Evolutionary conservation across 163 green algal genomes (phyloP), one percentile per base, ranked within the genome.

Genomic region (Coccomyxa subellipsoidea): DNA sequence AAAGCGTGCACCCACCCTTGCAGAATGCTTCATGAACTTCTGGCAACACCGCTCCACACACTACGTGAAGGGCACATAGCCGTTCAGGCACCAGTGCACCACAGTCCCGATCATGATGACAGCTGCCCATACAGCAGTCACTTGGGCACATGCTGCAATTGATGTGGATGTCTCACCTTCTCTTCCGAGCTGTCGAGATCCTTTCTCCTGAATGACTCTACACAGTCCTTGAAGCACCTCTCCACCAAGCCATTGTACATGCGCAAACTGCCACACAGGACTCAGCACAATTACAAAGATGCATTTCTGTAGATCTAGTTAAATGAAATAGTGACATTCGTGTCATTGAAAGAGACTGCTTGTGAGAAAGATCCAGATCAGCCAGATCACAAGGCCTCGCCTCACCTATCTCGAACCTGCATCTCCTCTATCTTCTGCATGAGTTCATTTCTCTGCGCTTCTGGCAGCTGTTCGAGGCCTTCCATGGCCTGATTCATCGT

Each of bases 181-280:
- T 99, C 96, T 86, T 99, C 97, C 7, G 86, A 89, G 29, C 87
- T 91, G 36, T 97, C 95, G 29, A 99, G 89, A 38, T 94, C 93
- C 80, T 98, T 99, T 71, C 93, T 93, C 23, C 96, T 89, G 88
- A 99, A 99, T 66, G 89, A 79, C 59, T 97, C 90, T 2, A 98
- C 92, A 85, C 97, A 99, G 83, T 98, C 92, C 59, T 87, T 90
- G 88, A 99, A 99, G 78, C 97, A 99, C 34, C 89, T 80, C 88
- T 99, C 95, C 32, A 99, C 96, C 5, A 99, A 89, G 34, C 82
- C 90, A 88, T 99, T 99, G 89, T 99, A 99, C 93, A 99, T 97
- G 31, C 92, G 87, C 81, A 99, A 81, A 85, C 95, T 98, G 93
- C 82, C 73, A 38, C 27, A 72, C 21, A 59, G 47, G 47, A 18